Conservation (phyloP, 192 early-diverging fungal species). For the Dispira parvispora region DNA sequence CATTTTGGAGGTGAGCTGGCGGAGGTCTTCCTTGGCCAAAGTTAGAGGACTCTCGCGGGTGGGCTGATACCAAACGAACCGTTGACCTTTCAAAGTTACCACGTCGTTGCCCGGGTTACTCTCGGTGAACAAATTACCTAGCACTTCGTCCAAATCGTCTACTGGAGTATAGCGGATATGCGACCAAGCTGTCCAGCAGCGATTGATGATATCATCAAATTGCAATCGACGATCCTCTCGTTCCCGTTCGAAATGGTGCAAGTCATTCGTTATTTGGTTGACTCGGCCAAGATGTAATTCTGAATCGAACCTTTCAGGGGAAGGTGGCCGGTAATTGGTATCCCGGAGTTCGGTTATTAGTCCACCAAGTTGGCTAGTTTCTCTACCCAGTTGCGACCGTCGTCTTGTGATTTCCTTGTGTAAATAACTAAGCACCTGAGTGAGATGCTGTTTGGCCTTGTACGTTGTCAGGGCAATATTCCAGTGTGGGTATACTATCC, state of each 20-base stretch:
- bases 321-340: neutral
- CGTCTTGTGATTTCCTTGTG: neutral
- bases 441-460: neutral
- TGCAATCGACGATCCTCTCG: neutral
- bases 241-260: neutral
- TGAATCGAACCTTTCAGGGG: neutral
- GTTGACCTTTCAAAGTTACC: neutral
- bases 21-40: neutral
- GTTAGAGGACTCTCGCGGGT: neutral
- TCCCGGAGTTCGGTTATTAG: neutral
- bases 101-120: neutral
- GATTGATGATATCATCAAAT: neutral
- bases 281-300: neutral
- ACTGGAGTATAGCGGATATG: neutral
- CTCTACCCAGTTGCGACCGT: neutral
- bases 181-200: neutral
- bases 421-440: neutral
- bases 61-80: neutral
- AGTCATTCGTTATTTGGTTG: neutral
- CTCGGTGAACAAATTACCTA: neutral
- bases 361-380: neutral
- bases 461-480: neutral
- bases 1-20: neutral
- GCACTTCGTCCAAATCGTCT: neutral
- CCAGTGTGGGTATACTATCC: neutral